Base-by-base conservation (phyloP, 176 grass and related monocot species). In the Aegilops umbellulata region DNA sequence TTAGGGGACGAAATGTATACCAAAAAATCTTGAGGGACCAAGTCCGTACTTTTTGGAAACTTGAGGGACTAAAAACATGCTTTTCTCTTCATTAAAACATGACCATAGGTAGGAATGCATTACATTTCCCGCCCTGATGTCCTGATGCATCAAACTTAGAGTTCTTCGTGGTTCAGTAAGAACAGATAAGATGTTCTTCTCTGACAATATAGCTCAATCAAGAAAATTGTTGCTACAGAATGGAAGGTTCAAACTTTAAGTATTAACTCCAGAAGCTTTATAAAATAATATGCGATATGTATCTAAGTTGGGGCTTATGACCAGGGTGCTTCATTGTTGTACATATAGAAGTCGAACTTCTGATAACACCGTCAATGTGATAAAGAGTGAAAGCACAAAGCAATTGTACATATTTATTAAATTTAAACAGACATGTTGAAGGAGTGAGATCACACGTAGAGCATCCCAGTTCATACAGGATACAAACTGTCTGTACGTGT, bases 201-300 rank as follows among this genome's bases (percentile, higher is more conserved):
- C 16, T 76, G 44, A 75, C 1, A 76, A 22, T 22, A 76, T 62
- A 79, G 55, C 55, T 79, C 24, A 79, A 62, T n/a, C 55, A 14
- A 39, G 76, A 79, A 30, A 79, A 8, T 39, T 79, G 22, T 78
- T 34, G 31, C 76, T 79, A 39, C 55, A 39, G 76, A 39, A 62
- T 22, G 22, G 55, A 14, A 8, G 4, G 55, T 79, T 23, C 55
- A 39, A 35, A 16, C 30, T 36, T 78, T 36, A 24, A 36, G 3
- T 15, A 60, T 36, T 15, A 60, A 60, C 75, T 77, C 5, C n/a
- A 15, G 29, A 10, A 77, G 10, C 14, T 24, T 6, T n/a, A 51
- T 58, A 39, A 35, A 34, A 58, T 23, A n/a, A 58, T 58, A 78
- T 57, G 12, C 34, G 29, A 8, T 30, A 35, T 32, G 46, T 77